Conservation (phyloP, 1,139 yeast genomes). For the Arxiozyma heterogenica region DNA sequence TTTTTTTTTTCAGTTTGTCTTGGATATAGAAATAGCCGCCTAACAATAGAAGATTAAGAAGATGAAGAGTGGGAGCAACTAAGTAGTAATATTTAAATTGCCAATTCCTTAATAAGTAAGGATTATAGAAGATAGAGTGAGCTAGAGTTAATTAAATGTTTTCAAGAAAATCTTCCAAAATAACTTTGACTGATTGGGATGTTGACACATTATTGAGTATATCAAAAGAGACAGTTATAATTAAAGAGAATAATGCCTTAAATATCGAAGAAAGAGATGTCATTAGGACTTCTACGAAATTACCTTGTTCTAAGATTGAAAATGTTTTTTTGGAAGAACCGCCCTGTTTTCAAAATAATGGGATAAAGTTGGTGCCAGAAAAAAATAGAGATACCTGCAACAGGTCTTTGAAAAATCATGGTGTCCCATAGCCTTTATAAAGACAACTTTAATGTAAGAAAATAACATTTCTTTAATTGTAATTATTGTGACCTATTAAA, state of each 20-base stretch:
- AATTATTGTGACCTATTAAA: no score
- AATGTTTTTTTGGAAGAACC: not conserved
- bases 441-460: no score
- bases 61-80: not conserved
- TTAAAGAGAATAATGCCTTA: not conserved
- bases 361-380: not conserved
- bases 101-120: not conserved
- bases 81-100: not conserved
- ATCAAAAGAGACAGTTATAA: not conserved
- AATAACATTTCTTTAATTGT: no score
- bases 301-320: not conserved
- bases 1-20: not conserved
- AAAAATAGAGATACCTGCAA: not conserved
- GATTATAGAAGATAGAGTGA: not conserved
- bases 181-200: not conserved
- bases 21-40: not conserved
- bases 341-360: not conserved
- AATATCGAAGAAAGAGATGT: not conserved
- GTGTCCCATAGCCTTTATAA: not conserved
- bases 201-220: not conserved
- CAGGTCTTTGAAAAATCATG: not conserved
- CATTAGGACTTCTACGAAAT: not conserved
- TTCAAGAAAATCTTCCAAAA: not conserved
- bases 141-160: not conserved
- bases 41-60: not conserved